phyloP scores from a whole-genome alignment of 129 eudicot species.

The Sambucus nigra region DNA sequence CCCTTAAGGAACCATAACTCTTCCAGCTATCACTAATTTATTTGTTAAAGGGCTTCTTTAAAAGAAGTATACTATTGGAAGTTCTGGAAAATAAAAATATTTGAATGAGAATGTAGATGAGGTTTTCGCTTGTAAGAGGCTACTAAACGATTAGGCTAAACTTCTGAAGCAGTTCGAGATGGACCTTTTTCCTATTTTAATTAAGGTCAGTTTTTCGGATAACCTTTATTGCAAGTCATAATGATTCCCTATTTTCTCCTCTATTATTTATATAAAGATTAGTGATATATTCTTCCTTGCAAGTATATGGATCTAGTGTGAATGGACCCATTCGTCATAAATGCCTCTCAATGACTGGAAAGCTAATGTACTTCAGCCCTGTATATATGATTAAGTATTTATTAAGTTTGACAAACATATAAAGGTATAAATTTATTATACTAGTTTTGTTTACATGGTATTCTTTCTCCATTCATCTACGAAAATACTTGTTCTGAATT shows the following conservation, averaged over 20 bases:
- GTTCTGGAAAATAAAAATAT: constrained; percentile 58
- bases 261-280: background rate
- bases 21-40: constrained; percentile 54
- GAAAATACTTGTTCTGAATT: constrained; percentile 7
- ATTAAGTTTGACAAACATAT: constrained; percentile 57
- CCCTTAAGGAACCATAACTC: constrained; percentile 81
- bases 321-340: constrained; percentile 95
- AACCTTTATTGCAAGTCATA: background rate
- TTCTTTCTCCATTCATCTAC: constrained; percentile 3
- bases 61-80: constrained; percentile 34
- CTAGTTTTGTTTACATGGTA: background rate
- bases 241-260: background rate
- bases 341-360: constrained; percentile 88
- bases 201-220: constrained; percentile 47
- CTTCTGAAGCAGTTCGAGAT: constrained; percentile 84
- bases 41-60: constrained; percentile 58
- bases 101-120: constrained; percentile 31
- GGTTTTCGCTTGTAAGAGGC: constrained; percentile 51
- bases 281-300: constrained; percentile 10
- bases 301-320: constrained; percentile 95
- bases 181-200: constrained; percentile 88
- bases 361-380: constrained; percentile 85
- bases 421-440: constrained; percentile 39
- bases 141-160: constrained; percentile 76
- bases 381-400: constrained; percentile 81